phyloP scores from a whole-genome alignment of 2,329 filamentous ascomycete genomes.

The Blumeriella jaapii region DNA sequence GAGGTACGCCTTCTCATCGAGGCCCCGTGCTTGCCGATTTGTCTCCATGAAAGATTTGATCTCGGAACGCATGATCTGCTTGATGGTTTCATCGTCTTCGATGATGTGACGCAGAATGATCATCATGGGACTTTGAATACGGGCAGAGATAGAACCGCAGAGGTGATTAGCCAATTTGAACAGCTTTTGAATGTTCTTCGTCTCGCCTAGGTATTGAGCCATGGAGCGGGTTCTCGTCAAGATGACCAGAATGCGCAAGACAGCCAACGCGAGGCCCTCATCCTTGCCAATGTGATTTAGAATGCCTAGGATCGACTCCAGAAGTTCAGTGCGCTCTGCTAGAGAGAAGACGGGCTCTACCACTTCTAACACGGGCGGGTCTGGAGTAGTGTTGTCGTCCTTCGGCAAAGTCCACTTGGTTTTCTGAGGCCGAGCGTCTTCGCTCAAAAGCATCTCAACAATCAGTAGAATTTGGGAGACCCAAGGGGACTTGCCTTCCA shows the following conservation, averaged over 20 bases:
- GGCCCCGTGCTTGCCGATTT: slow-evolving; percentile 38
- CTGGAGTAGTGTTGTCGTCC: slow-evolving; percentile 36
- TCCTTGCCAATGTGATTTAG: slow-evolving; percentile 83
- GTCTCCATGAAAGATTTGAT: slow-evolving; percentile 66
- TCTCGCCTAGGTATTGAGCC: slow-evolving; percentile 69
- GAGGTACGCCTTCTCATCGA: slow-evolving; percentile 63
- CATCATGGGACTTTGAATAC: slow-evolving; percentile 55
- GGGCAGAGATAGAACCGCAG: slow-evolving; percentile 63
- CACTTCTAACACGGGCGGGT: slow-evolving; percentile 45
- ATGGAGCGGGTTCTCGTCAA: slow-evolving; percentile 69
- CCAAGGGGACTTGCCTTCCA: slow-evolving; percentile 81
- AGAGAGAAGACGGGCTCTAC: slow-evolving; percentile 50
- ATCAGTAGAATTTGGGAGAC: slow-evolving; percentile 83
- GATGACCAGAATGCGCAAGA: slow-evolving; percentile 75
- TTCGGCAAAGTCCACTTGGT: slow-evolving; percentile 56
- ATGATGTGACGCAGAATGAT: slow-evolving; percentile 83
- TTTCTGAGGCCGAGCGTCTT: slow-evolving; percentile 71
- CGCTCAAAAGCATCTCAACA: slow-evolving; percentile 78
- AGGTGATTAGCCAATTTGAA: slow-evolving; percentile 96
- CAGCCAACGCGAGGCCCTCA: slow-evolving; percentile 69
- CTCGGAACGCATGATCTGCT: slow-evolving; percentile 84
- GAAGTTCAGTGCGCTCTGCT: slow-evolving; percentile 57
- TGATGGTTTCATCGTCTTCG: slow-evolving; percentile 84
- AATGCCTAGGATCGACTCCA: slow-evolving; percentile 70
- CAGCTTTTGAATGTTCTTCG: slow-evolving; percentile 75